Percentiles rank a stretch among this genome's conserved stretches.
Conservation (phyloP, 805 yeast genomes). For the Cyberlindnera amylophila region DNA sequence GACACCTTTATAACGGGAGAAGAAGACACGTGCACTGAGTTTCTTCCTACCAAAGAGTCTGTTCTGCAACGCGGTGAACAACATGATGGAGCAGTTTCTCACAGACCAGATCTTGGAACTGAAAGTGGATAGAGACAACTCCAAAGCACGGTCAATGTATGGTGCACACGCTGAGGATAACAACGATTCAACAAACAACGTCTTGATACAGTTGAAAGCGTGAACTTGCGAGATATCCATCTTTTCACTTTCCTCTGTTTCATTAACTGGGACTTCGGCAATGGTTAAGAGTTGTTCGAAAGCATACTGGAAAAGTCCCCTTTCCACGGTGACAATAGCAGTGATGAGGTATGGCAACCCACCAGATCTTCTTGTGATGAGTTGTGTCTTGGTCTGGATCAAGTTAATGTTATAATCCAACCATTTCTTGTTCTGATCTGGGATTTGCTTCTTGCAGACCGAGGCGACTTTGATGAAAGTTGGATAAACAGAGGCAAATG, state of each 20-base stretch:
- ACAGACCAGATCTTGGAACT: constrained; percentile 75
- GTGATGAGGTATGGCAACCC: constrained; percentile 82
- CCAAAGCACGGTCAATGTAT: constrained; percentile 55
- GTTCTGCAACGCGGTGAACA: constrained; percentile 79
- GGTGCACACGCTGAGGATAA: constrained; percentile 50
- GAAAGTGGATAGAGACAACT: constrained; percentile 59
- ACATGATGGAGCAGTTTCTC: constrained; percentile 90
- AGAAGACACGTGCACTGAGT: constrained; percentile 63
- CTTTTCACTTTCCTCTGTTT: constrained; percentile 45
- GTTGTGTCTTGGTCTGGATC: constrained; percentile 55
- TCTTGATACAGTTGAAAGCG: constrained; percentile 82
- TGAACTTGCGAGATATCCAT: constrained; percentile 88
- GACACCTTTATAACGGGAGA: constrained; percentile 56
- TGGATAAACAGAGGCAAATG: constrained; percentile 85
- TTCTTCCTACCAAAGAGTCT: constrained; percentile 67
- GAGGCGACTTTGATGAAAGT: constrained; percentile 65
- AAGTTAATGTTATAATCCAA: constrained; percentile 48
- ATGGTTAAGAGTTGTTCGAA: constrained; percentile 49
- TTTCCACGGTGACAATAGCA: constrained; percentile 53
- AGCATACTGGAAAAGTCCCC: constrained; percentile 44
- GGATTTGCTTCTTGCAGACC: constrained; percentile 42
- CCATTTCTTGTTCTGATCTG: constrained; percentile 52
- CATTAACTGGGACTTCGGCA: constrained; percentile 47
- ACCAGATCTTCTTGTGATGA: constrained; percentile 86
- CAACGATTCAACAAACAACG: constrained; percentile 66